Evolutionary conservation across 1,284 basidiomycete species (phyloP), one percentile per base, ranked within the genome.

Genomic region (Microstroma glucosiphilum): DNA sequence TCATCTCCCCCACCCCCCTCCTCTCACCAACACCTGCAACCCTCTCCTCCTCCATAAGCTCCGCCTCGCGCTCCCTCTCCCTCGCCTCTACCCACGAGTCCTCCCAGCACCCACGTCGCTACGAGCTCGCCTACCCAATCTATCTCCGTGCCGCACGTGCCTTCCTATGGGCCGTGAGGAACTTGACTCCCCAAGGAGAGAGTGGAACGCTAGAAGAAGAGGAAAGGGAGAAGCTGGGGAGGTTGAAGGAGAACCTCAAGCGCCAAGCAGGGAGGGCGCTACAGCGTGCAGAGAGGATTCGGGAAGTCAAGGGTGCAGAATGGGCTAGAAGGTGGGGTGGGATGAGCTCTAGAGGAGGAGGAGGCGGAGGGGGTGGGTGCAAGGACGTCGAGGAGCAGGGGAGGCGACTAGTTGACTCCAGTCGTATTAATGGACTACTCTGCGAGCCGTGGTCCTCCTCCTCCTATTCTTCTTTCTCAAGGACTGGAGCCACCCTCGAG

Each of bases 221-320:
- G 17, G 51, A 54, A 7, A 26, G 26, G 19, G 51, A 19, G 17
- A 54, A 7, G 21, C 2, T 2, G 51, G 13, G 6, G 6, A 54
- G 13, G 19, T 54, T 54, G 51, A 21, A 26, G 51, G 51, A 54
- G 21, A 54, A 17, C 13, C 21, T 54, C 51, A 54, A 23, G 51
- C n/a, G 51, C 3, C 51, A 54, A 13, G 51, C 51, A 6, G 13
- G 3, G 21, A 54, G 26, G 21, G 51, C 51, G 4, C 6, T 54
- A 6, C 51, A 54, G 51, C 51, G 51, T 13, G 51, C 51, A 54
- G 51, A 54, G 51, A 17, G 25, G 51, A 54, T 54, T 6, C n/a
- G 51, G 2, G 51, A 54, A 21, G 51, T 54, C 51, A 54, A 54
- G 21, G 51, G 51, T 6, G n/a, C 51, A 17, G 21, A 54, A 13